These are phyloP conservation scores for Gomphus bonarii DNA, from an alignment of 1,284 basidiomycete genomes.

Conservation along the genomic window DNA sequence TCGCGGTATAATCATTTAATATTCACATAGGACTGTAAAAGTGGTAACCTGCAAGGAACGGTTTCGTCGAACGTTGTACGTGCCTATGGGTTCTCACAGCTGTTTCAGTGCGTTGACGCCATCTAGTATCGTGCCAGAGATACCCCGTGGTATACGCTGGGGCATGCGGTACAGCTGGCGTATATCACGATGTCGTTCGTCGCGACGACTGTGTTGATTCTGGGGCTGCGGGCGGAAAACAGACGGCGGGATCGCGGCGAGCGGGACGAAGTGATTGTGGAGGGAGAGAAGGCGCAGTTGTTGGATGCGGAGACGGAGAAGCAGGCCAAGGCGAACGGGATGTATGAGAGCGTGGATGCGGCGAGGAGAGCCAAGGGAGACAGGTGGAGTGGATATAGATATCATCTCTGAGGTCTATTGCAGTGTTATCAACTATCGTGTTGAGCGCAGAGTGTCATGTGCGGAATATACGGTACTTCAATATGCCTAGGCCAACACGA, in stretches of 20 bases:
- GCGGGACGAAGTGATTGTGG: slow-evolving; percentile 34
- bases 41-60: slow-evolving; percentile 37
- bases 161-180: slow-evolving; percentile 36
- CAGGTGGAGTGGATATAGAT: slow-evolving; percentile 36
- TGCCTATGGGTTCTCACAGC: slow-evolving; percentile 6
- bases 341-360: slow-evolving; percentile 27
- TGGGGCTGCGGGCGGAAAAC: slow-evolving; percentile 20
- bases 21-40: slow-evolving; percentile 12
- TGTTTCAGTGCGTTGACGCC: neutral
- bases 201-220: slow-evolving; percentile 27
- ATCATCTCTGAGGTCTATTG: slow-evolving; percentile 15
- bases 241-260: slow-evolving; percentile 30
- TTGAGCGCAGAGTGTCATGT: too few species aligned
- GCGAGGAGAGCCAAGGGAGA: slow-evolving; percentile 34
- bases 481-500: too few species aligned
- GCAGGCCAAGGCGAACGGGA: slow-evolving; percentile 24
- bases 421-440: neutral
- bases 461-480: too few species aligned
- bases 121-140: slow-evolving; percentile 26
- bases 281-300: neutral
- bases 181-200: slow-evolving; percentile 38
- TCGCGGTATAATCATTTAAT: too few species aligned
- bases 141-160: slow-evolving; percentile 34
- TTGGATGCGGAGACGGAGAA: slow-evolving; percentile 15
- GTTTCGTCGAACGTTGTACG: slow-evolving; percentile 35